Conservation (phyloP, 495 filamentous ascomycete species). For the Xeromyces bisporus region DNA sequence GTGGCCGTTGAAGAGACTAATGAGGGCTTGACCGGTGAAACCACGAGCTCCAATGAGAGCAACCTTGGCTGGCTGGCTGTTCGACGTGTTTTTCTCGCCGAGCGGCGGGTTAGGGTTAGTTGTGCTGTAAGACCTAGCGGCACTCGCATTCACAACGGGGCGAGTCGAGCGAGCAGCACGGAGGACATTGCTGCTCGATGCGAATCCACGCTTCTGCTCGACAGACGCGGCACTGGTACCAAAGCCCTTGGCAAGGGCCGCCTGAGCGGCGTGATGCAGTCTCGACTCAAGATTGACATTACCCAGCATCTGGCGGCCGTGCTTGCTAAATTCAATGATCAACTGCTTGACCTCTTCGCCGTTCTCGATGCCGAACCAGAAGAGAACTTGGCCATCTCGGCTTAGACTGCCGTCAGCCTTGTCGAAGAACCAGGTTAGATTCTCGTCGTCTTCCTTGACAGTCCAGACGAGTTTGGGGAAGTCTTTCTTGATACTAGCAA, state of each 20-base stretch:
- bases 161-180: conserved; percentile 18
- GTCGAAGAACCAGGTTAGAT: conserved; percentile 96
- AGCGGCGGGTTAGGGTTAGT: conserved; percentile 97
- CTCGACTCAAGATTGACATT: conserved; percentile 78
- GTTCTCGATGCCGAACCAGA: conserved; percentile 87
- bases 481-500: conserved; percentile 82
- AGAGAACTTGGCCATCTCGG: conserved; percentile 72
- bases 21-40: conserved; percentile 88
- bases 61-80: conserved; percentile 61
- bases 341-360: conserved; percentile 73
- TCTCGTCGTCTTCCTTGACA: conserved; percentile 94
- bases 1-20: conserved; percentile 75
- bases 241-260: conserved; percentile 38
- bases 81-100: conserved; percentile 82
- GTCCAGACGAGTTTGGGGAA: conserved; percentile 87
- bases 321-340: conserved; percentile 71
- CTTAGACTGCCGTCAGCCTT: conserved; percentile 88
- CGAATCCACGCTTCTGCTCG: conserved; percentile 51
- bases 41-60: conserved; percentile 91
- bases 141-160: conserved; percentile 13
- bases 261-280: conserved; percentile 58
- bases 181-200: conserved; percentile 34
- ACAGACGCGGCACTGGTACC: conserved; percentile 24
- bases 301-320: conserved; percentile 79
- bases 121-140: conserved; percentile 37